Percentiles rank a stretch among this genome's conserved stretches.
These are phyloP conservation scores for Heritiera littoralis DNA, from an alignment of 345 rosid species.

Conservation along the genomic window DNA sequence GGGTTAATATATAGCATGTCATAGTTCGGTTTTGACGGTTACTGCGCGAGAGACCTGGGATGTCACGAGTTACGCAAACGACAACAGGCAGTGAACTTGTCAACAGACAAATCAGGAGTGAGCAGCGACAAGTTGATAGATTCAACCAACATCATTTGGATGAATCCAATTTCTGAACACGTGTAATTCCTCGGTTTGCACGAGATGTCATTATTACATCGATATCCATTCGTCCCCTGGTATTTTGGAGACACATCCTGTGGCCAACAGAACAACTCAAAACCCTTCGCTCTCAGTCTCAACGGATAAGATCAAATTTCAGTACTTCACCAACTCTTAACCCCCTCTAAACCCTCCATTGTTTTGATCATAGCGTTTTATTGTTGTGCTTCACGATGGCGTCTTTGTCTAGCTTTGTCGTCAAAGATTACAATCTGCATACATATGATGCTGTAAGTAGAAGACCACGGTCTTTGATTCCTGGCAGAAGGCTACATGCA, in stretches of 20 bases:
- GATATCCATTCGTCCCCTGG: background rate
- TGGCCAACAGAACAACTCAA: background rate
- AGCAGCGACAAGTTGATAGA: too few species aligned
- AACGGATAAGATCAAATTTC: background rate
- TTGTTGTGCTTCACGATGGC: conserved; percentile 45
- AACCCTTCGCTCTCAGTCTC: background rate
- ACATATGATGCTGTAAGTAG: conserved; percentile 28
- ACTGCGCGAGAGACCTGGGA: background rate
- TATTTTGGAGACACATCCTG: conserved; percentile 11
- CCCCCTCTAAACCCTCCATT: background rate
- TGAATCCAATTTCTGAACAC: background rate
- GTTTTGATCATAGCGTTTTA: background rate
- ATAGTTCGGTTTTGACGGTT: background rate
- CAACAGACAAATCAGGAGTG: too few species aligned
- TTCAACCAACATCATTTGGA: too few species aligned
- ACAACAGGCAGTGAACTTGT: background rate
- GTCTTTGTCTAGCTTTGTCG: conserved; percentile 57
- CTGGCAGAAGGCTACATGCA: conserved; percentile 30
- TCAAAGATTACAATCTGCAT: conserved; percentile 48
- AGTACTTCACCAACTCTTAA: background rate
- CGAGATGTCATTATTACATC: conserved; percentile 20
- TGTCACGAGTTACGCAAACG: background rate
- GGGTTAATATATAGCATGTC: too few species aligned
- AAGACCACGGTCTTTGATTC: conserved; percentile 29
- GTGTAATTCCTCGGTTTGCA: conserved; percentile 47